A percentile compares a stretch with the other conserved stretches of the same genome.
These are phyloP conservation scores for Leavenworthia alabamica DNA, from an alignment of 345 rosid species.

Conservation along the genomic window DNA sequence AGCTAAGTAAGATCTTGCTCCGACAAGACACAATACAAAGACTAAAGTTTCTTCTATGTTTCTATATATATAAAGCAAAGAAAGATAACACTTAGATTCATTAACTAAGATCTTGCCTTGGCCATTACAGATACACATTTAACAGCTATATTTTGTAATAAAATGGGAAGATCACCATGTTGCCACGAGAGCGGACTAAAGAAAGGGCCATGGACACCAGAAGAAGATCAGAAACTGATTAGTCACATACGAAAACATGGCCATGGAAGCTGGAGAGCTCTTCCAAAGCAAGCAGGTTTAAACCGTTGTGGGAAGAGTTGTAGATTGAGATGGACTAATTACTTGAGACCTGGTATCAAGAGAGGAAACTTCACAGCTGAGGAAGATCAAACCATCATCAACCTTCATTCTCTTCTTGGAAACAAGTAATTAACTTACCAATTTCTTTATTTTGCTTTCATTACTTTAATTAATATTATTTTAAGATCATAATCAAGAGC, in stretches of 20 bases:
- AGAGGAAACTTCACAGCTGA: slow-evolving; percentile 68
- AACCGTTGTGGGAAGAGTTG: slow-evolving; percentile 85
- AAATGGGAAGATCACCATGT: slow-evolving; percentile 42
- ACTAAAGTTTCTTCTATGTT: slow-evolving; percentile 15
- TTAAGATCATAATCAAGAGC: not conserved
- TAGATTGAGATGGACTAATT: slow-evolving; percentile 72
- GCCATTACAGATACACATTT: not conserved
- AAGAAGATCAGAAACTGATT: slow-evolving; percentile 53
- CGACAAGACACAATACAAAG: slow-evolving; percentile 26
- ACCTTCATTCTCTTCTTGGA: slow-evolving; percentile 62
- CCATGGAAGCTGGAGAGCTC: slow-evolving; percentile 80
- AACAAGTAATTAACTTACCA: slow-evolving; percentile 44
- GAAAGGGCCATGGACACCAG: slow-evolving; percentile 82
- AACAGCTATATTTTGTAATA: not conserved
- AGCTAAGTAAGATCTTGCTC: slow-evolving; percentile 27
- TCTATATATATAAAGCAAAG: slow-evolving; percentile 19
- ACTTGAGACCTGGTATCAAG: slow-evolving; percentile 68
- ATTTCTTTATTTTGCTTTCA: not conserved
- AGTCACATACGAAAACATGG: slow-evolving; percentile 50
- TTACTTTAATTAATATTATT: not conserved
- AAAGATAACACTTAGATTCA: slow-evolving; percentile 15
- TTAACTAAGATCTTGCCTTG: slow-evolving; percentile 9
- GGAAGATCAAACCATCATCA: slow-evolving; percentile 65
- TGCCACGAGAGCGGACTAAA: slow-evolving; percentile 45
- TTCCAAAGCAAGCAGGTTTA: slow-evolving; percentile 62